phyloP scores from a whole-genome alignment of 176 grass and related monocot genomes.

The Avena insularis region DNA sequence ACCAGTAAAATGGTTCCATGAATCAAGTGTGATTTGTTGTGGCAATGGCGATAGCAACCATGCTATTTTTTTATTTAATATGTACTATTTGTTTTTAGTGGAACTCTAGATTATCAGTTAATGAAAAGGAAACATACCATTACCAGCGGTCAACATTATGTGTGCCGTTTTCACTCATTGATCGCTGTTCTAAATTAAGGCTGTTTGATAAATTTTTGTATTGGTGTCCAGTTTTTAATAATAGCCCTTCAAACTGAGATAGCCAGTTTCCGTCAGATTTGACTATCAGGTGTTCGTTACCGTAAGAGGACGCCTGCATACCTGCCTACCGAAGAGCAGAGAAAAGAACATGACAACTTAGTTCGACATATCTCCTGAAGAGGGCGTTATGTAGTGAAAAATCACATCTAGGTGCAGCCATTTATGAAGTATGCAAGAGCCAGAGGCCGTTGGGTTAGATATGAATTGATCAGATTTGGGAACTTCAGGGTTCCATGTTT shows the following conservation, averaged over 20 bases:
- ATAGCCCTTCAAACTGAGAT: neutral
- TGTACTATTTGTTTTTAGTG: neutral
- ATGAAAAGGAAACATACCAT: slow-evolving; percentile 17
- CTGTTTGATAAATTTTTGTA: neutral
- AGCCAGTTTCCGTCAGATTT: slow-evolving; percentile 11
- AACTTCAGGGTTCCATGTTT: neutral
- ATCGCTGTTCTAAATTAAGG: neutral
- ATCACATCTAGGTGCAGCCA: slow-evolving; percentile 1
- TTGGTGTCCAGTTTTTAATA: neutral
- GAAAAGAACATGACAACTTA: neutral
- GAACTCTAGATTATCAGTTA: slow-evolving; percentile 7
- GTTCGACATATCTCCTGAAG: neutral
- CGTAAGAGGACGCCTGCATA: neutral
- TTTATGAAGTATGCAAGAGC: neutral
- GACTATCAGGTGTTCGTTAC: slow-evolving; percentile 7
- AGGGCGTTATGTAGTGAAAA: slow-evolving; percentile 3
- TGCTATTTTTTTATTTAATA: neutral
- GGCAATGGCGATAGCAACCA: neutral
- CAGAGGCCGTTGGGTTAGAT: neutral
- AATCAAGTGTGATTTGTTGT: slow-evolving; percentile 8
- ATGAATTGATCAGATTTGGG: slow-evolving; percentile 1
- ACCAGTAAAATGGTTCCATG: neutral
- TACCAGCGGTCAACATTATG: neutral
- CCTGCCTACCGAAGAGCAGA: neutral
- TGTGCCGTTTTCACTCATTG: neutral